Conservation (phyloP, 192 early-diverging fungal species). For the Haplosporangium gracile region DNA sequence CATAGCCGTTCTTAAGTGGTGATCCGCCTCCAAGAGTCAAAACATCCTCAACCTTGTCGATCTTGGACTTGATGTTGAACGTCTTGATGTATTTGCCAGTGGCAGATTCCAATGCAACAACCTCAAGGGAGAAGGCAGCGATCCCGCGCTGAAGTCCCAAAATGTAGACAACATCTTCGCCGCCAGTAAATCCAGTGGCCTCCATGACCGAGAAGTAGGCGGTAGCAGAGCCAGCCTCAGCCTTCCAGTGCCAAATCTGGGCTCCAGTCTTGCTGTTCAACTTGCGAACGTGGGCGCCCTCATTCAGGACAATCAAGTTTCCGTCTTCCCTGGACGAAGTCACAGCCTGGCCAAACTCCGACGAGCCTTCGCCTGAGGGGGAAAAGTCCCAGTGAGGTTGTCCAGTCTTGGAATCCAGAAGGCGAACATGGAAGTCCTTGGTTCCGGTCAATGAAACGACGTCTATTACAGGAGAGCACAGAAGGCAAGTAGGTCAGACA, state of each 20-base stretch:
- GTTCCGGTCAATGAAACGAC: conserved; percentile 58
- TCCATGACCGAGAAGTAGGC: conserved; percentile 40
- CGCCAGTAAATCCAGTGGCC: conserved; percentile 32
- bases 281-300: conserved; percentile 50
- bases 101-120: conserved; percentile 40
- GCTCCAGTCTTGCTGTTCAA: conserved; percentile 38
- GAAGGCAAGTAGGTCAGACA: background rate
- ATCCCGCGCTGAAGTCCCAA: conserved; percentile 44
- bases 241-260: conserved; percentile 50
- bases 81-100: conserved; percentile 45
- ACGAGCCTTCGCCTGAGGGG: conserved; percentile 30
- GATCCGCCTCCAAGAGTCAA: conserved; percentile 51
- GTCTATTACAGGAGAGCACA: conserved; percentile 18
- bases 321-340: conserved; percentile 47
- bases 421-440: conserved; percentile 54
- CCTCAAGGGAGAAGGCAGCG: conserved; percentile 37
- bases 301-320: conserved; percentile 50
- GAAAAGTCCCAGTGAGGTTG: conserved; percentile 60
- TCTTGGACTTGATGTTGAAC: conserved; percentile 31
- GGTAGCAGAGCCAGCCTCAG: conserved; percentile 37
- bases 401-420: conserved; percentile 61
- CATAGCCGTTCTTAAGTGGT: conserved; percentile 37
- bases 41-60: conserved; percentile 33
- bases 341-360: conserved; percentile 40
- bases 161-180: conserved; percentile 36